Base-by-base conservation (phyloP, 768 basidiomycete genomes). In the Mycena floridula region DNA sequence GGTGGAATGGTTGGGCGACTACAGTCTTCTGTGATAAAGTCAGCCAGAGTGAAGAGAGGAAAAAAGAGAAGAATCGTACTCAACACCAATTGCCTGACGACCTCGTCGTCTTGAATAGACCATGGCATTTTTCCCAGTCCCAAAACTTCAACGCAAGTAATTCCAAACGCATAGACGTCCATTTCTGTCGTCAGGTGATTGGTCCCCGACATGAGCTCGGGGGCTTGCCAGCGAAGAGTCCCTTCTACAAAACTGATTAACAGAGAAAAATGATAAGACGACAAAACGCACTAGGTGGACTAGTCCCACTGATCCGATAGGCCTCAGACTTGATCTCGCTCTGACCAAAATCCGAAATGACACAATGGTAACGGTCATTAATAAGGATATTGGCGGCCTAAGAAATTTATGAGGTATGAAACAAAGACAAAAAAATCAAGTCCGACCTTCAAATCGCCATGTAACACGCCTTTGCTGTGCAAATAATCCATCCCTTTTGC, bases 281-380 rank as follows among this genome's bases (percentile, higher is more conserved):
- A 46, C 25, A 7, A n/a, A 16, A 68, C 73, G 41, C 51, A 82
- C 80, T 67, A 46, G 69, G 66, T 25, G 65, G 64, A 3, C 68
- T 56, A 20, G 65, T 65, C 8, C 78, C 79, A 44, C 77, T 83
- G 2, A 85, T 66, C 25, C 76, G 70, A 51, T 70, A 80, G 4
- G 76, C 79, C 57, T 90, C 85, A 13, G 72, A 76, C 63, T 81
- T 86, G 68, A 90, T 80, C 60, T 86, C 82, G 52, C 78, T 83
- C 59, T 90, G 84, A 0, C 86, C 88, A 59, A 93, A 92, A 56
- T 91, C 88, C 23, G 85, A 79, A 32, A 92, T 79, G 30, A 90
- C 71, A 47, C 87, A 90, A 37, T 66, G 74, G 2, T 74, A 69
- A 1, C 70, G 60, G 48, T 87, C 79, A 51, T 84, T 77, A 12